phyloP scores from a whole-genome alignment of 163 green algal species.

The Scenedesmus sp. region DNA sequence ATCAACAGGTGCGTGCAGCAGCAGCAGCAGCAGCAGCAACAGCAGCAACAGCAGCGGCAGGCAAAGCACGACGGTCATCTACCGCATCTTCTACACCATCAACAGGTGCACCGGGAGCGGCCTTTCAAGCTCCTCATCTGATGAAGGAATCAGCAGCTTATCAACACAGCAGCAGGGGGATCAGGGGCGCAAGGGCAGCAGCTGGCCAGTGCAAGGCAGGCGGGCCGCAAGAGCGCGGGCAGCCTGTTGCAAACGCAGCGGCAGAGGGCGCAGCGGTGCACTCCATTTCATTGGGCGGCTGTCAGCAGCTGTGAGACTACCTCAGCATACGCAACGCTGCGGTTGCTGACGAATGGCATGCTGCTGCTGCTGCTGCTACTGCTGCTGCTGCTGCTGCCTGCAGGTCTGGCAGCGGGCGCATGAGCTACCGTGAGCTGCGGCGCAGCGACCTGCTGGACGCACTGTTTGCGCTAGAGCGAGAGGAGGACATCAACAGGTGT shows the following conservation, averaged over 20 bases:
- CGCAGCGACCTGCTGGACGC: slow-evolving; percentile 88
- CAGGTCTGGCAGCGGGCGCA: slow-evolving; percentile 77
- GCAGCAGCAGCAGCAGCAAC: background rate
- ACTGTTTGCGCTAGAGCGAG: slow-evolving; percentile 87
- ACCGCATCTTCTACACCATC: too few relatives aligned
- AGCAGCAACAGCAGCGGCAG: background rate
- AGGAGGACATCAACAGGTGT: slow-evolving; percentile 97
- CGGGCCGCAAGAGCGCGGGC: too few relatives aligned
- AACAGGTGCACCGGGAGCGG: too few relatives aligned
- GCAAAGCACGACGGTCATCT: too few relatives aligned
- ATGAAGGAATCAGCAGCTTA: too few relatives aligned
- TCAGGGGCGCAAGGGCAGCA: too few relatives aligned
- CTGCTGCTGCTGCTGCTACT: background rate
- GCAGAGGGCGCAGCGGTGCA: too few relatives aligned
- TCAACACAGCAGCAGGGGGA: too few relatives aligned
- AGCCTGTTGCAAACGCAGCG: too few relatives aligned
- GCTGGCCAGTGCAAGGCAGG: too few relatives aligned
- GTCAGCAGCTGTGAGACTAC: background rate
- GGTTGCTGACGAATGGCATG: background rate
- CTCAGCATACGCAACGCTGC: too few relatives aligned
- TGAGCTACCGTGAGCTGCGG: slow-evolving; percentile 90
- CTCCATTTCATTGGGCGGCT: background rate
- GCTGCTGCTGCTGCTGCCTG: background rate
- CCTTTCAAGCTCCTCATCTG: too few relatives aligned
- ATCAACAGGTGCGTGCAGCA: background rate